These are phyloP conservation scores for Delonix regia DNA, from an alignment of 306 rosid genomes.

Conservation along the genomic window DNA sequence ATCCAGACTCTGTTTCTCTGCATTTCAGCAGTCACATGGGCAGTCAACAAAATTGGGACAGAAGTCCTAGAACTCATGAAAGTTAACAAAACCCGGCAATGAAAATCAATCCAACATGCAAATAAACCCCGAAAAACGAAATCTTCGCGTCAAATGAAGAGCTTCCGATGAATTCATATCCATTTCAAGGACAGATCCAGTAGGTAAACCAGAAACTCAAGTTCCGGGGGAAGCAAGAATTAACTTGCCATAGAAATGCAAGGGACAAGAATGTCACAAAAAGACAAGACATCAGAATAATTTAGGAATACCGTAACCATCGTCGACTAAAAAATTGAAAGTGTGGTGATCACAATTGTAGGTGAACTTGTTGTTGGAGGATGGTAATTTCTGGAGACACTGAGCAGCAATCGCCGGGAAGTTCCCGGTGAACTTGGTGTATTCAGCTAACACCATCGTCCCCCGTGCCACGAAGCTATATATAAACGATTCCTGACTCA, in stretches of 20 bases:
- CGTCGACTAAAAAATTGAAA: conserved; percentile 81
- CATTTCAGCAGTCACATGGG: neutral
- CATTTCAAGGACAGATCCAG: conserved; percentile 50
- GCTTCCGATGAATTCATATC: conserved; percentile 5
- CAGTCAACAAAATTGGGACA: conserved; percentile 5
- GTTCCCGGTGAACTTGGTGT: conserved; percentile 91
- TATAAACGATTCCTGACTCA: conserved; percentile 81
- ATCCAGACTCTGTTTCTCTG: conserved; percentile 1
- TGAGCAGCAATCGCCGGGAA: conserved; percentile 92
- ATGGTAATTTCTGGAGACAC: conserved; percentile 81
- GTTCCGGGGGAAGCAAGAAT: neutral
- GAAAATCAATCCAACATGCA: conserved; percentile 10
- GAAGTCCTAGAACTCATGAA: conserved; percentile 21
- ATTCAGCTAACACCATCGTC: conserved; percentile 81
- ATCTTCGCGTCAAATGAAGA: neutral
- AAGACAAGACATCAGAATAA: conserved; percentile 15
- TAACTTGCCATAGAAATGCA: conserved; percentile 9
- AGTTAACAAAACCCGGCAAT: conserved; percentile 36
- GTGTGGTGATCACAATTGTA: conserved; percentile 88
- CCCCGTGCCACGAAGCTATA: conserved; percentile 93
- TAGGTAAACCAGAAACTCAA: conserved; percentile 38
- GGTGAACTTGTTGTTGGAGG: conserved; percentile 86
- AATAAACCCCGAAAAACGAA: neutral
- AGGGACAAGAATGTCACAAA: neutral
- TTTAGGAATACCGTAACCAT: conserved; percentile 70